A percentile compares a stretch with the other conserved stretches of the same genome.
Conservation (phyloP, 345 rosid genomes). For the Brassica nigra region DNA sequence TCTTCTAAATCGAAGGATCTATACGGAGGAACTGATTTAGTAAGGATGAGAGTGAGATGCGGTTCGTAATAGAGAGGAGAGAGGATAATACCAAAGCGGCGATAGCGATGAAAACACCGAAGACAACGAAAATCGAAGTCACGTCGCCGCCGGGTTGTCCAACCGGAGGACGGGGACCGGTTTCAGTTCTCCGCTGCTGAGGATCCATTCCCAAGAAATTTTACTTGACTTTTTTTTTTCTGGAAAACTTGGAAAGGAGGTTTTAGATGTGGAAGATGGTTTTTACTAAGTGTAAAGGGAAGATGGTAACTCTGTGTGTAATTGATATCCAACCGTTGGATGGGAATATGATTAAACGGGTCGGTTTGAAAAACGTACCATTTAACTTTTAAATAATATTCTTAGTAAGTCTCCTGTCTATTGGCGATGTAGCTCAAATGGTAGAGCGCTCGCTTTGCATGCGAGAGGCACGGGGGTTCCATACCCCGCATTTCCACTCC, state of each 20-base stretch:
- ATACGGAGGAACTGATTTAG: background rate
- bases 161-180: slow-evolving; percentile 25
- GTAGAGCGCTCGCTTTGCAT: slow-evolving; percentile 97
- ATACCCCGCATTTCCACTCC: slow-evolving; percentile 84
- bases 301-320: background rate
- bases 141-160: slow-evolving; percentile 40
- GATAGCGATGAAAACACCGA: slow-evolving; percentile 47
- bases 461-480: slow-evolving; percentile 94
- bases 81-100: slow-evolving; percentile 43
- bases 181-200: slow-evolving; percentile 43
- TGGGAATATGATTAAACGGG: background rate
- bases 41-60: background rate
- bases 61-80: too few relatives aligned
- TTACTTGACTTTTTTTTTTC: background rate
- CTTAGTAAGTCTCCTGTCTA: too few relatives aligned
- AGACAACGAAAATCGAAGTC: slow-evolving; percentile 38
- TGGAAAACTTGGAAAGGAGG: slow-evolving; percentile 22
- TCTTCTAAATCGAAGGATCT: background rate
- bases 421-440: slow-evolving; percentile 59
- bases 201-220: slow-evolving; percentile 52
- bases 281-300: background rate
- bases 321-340: background rate
- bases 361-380: too few relatives aligned
- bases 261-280: too few relatives aligned
- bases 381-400: too few relatives aligned